Evolutionary conservation across 2,329 filamentous ascomycete genomes (phyloP).

Genomic region (Daldinia eschscholtzii): DNA sequence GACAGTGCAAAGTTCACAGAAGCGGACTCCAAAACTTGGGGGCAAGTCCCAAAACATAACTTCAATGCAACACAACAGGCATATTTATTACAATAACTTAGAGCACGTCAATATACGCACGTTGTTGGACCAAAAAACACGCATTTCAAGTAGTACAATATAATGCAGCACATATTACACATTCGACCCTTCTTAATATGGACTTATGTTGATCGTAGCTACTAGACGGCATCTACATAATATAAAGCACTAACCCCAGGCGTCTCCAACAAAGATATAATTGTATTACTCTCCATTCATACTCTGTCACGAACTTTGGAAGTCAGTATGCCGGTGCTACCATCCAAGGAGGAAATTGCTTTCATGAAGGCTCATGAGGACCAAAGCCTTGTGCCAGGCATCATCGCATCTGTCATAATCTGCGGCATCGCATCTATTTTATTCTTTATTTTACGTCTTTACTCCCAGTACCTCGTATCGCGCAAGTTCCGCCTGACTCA

Average conservation of each 20-base stretch:
- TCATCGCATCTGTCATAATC: background rate
- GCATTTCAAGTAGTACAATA: too few species aligned
- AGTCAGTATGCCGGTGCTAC: slow-evolving; percentile 2
- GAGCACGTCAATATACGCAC: too few species aligned
- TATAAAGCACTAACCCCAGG: background rate
- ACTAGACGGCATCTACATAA: background rate
- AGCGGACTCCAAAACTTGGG: too few species aligned
- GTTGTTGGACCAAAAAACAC: too few species aligned
- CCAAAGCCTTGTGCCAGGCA: background rate
- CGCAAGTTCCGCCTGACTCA: background rate
- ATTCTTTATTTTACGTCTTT: slow-evolving; percentile 2
- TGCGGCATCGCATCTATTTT: background rate
- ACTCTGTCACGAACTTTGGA: background rate
- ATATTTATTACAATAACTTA: too few species aligned
- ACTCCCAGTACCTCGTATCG: slow-evolving; percentile 7
- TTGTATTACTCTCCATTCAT: background rate
- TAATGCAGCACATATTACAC: too few species aligned
- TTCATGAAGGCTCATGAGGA: slow-evolving; percentile 8
- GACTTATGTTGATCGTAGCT: too few species aligned
- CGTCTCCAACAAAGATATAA: background rate
- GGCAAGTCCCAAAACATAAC: too few species aligned
- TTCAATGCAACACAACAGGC: too few species aligned
- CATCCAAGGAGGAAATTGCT: background rate
- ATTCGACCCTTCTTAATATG: too few species aligned
- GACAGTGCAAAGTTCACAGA: too few species aligned